These are phyloP conservation scores for Thymus mandschuricus DNA, from an alignment of 257 asterid genomes.

Conservation along the genomic window DNA sequence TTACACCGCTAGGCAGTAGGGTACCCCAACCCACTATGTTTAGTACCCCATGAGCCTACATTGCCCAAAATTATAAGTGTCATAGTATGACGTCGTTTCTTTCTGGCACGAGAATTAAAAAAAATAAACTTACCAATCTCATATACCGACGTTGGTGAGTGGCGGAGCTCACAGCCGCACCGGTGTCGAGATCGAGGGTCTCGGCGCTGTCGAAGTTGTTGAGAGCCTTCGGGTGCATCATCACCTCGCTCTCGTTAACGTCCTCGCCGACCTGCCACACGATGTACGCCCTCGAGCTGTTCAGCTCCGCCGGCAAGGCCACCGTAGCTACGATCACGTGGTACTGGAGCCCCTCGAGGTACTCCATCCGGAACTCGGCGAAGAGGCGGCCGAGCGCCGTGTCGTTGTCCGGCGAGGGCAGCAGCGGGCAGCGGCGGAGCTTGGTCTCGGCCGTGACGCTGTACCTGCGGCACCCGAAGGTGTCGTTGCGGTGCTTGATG, in stretches of 20 bases:
- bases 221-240: slow-evolving; percentile 45
- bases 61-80: not conserved
- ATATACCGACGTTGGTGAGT: slow-evolving; percentile 25
- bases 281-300: slow-evolving; percentile 29
- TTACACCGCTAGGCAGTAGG: slow-evolving; percentile 59
- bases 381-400: slow-evolving; percentile 37
- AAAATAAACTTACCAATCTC: slow-evolving; percentile 41
- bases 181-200: slow-evolving; percentile 42
- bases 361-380: slow-evolving; percentile 21
- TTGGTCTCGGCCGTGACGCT: slow-evolving; percentile 39
- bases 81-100: too few relatives aligned
- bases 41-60: slow-evolving; percentile 63
- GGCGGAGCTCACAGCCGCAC: not conserved
- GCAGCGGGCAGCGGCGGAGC: slow-evolving; percentile 47
- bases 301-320: slow-evolving; percentile 39
- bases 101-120: not conserved
- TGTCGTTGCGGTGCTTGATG: slow-evolving; percentile 31
- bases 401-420: slow-evolving; percentile 25
- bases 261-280: slow-evolving; percentile 63
- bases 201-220: slow-evolving; percentile 41
- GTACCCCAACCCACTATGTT: slow-evolving; percentile 74
- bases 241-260: slow-evolving; percentile 29
- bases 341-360: not conserved
- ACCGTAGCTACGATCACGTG: slow-evolving; percentile 44
- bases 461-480: slow-evolving; percentile 29